These are phyloP conservation scores for Thalassiosira hispida DNA, from an alignment of 352 stramenopile species.

Conservation along the genomic window DNA sequence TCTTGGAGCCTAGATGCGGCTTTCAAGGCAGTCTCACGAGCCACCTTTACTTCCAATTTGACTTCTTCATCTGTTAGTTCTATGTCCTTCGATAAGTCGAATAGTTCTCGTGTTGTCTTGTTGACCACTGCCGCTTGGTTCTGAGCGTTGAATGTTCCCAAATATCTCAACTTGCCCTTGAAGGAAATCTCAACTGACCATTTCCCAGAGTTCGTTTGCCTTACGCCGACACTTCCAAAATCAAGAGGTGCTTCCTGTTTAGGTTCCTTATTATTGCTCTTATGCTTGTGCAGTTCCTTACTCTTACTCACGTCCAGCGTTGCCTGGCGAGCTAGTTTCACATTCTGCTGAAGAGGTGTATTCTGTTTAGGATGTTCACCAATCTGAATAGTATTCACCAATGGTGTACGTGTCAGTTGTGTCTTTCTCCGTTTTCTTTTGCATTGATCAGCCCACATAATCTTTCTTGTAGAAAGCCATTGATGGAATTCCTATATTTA, in stretches of 20 bases:
- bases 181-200: slow-evolving; percentile 9
- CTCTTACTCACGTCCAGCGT: no score
- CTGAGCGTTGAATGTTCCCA: neutral
- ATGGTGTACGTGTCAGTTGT: neutral
- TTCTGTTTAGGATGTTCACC: neutral
- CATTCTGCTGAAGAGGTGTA: neutral
- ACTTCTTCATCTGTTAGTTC: neutral
- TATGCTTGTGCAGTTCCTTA: no score
- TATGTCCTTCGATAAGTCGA: neutral
- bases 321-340: no score
- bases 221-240: slow-evolving; percentile 5
- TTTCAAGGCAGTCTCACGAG: neutral
- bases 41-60: neutral
- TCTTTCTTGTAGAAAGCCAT: neutral
- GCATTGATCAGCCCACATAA: neutral
- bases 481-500: neutral
- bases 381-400: neutral
- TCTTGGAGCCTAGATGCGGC: neutral
- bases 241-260: neutral
- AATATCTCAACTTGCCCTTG: neutral
- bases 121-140: slow-evolving; percentile 3
- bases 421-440: neutral
- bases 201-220: slow-evolving; percentile 5
- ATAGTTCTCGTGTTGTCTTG: neutral
- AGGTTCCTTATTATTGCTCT: neutral